These are phyloP conservation scores for Phycomyces blakesleeanus DNA, from an alignment of 192 early-diverging fungal genomes.

Conservation along the genomic window DNA sequence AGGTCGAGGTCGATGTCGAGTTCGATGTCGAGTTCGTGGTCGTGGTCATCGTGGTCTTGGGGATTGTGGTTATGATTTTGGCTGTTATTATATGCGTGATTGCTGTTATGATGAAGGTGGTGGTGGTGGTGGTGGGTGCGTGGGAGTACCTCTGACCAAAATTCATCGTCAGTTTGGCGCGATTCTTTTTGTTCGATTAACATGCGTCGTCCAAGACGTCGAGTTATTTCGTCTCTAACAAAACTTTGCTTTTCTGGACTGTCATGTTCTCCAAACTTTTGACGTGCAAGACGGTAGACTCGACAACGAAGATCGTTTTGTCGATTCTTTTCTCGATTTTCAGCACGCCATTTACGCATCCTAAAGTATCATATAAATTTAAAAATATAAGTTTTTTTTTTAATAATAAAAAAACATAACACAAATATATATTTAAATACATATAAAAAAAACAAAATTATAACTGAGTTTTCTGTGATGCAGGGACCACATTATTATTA, in stretches of 20 bases:
- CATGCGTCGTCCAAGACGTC: constrained; percentile 36
- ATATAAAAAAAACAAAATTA: too few species aligned
- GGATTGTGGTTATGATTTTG: too few species aligned
- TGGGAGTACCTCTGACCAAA: neutral
- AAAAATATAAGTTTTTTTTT: too few species aligned
- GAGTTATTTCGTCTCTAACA: constrained; percentile 61
- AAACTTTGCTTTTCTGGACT: constrained; percentile 57
- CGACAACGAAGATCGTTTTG: constrained; percentile 71
- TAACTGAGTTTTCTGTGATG: neutral
- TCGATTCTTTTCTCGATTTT: constrained; percentile 53
- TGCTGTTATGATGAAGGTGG: too few species aligned
- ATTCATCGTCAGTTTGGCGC: neutral
- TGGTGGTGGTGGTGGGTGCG: neutral
- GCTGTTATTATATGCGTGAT: too few species aligned
- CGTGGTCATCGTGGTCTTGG: too few species aligned
- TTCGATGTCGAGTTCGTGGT: too few species aligned
- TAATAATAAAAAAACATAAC: too few species aligned
- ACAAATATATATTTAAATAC: too few species aligned
- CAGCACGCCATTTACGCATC: constrained; percentile 49
- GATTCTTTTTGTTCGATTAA: constrained; percentile 9
- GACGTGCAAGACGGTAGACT: constrained; percentile 61
- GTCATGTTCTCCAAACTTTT: constrained; percentile 59
- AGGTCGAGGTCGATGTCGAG: too few species aligned
- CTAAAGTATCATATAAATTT: constrained; percentile 25
- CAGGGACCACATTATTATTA: neutral